These are phyloP conservation scores for Mucor plumbeus DNA, from an alignment of 371 early-diverging fungal genomes.

Conservation along the genomic window DNA sequence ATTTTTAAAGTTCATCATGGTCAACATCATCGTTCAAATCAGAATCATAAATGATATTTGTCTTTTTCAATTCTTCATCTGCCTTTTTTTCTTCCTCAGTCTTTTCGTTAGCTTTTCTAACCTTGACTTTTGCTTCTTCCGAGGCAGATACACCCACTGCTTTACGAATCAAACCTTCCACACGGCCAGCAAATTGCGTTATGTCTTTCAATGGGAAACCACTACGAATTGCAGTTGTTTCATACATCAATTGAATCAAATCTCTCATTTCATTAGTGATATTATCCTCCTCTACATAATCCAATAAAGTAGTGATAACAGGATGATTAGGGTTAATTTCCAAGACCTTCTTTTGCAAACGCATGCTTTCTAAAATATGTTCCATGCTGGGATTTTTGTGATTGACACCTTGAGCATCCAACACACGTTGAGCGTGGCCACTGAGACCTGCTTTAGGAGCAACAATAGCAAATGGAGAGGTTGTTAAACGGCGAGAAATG, in stretches of 20 bases:
- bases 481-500: slow-evolving; percentile 76
- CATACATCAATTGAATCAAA: slow-evolving; percentile 72
- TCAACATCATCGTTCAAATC: slow-evolving; percentile 25
- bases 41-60: slow-evolving; percentile 29
- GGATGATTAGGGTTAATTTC: slow-evolving; percentile 89
- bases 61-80: slow-evolving; percentile 40
- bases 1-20: slow-evolving; percentile 31
- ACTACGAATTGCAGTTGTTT: slow-evolving; percentile 77
- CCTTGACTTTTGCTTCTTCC: slow-evolving; percentile 57
- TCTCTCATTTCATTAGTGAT: slow-evolving; percentile 58
- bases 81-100: slow-evolving; percentile 40
- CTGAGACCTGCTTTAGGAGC: slow-evolving; percentile 76
- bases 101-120: slow-evolving; percentile 52
- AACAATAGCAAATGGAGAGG: slow-evolving; percentile 79
- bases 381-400: slow-evolving; percentile 59
- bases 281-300: slow-evolving; percentile 52
- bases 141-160: slow-evolving; percentile 63
- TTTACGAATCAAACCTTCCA: slow-evolving; percentile 73
- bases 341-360: slow-evolving; percentile 75
- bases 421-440: slow-evolving; percentile 86
- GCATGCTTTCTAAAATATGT: slow-evolving; percentile 59
- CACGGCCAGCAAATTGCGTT: slow-evolving; percentile 66
- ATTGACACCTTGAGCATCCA: slow-evolving; percentile 68
- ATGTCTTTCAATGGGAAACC: slow-evolving; percentile 74
- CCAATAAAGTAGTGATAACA: slow-evolving; percentile 62